Percentiles rank a stretch among this genome's conserved stretches.
Evolutionary conservation across 1,139 yeast species (phyloP).

Genomic region (Lodderomyces pseudojiufengensis): DNA sequence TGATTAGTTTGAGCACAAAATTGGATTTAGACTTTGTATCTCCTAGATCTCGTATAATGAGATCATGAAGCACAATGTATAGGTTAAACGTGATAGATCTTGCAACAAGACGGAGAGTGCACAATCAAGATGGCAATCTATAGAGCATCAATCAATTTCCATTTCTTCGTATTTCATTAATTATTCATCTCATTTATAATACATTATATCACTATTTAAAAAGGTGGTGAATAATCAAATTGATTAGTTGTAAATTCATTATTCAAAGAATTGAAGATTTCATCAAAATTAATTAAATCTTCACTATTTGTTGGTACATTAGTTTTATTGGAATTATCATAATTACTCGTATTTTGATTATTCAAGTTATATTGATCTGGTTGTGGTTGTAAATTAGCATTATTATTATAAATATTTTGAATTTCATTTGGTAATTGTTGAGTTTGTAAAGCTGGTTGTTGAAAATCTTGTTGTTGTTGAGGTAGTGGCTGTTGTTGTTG

Average conservation of each 20-base stretch:
- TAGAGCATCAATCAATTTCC: too few relatives aligned
- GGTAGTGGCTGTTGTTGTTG: conserved; percentile 9
- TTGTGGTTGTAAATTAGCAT: conserved; percentile 2
- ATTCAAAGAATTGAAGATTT: conserved; percentile 9
- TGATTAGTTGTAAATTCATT: conserved; percentile 10
- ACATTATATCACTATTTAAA: too few relatives aligned
- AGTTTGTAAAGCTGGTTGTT: neutral
- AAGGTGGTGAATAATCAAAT: conserved; percentile 24
- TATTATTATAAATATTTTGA: neutral
- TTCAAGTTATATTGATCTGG: conserved; percentile 1
- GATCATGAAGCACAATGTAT: too few relatives aligned
- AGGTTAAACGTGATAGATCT: too few relatives aligned
- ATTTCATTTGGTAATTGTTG: conserved; percentile 2
- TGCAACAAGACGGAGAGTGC: too few relatives aligned
- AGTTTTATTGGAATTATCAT: conserved; percentile 10
- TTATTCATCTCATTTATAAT: too few relatives aligned
- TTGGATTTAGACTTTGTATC: too few relatives aligned
- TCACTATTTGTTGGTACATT: conserved; percentile 6
- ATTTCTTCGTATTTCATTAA: too few relatives aligned
- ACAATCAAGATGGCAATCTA: too few relatives aligned
- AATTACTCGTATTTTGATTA: neutral
- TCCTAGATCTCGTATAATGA: too few relatives aligned
- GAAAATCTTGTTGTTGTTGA: conserved; percentile 6
- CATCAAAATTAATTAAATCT: conserved; percentile 16
- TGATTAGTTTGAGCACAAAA: too few relatives aligned